A percentile compares a stretch with the other conserved stretches of the same genome.
Conservation (phyloP, 176 grass and related monocot genomes). For the Phoenix roebelenii region DNA sequence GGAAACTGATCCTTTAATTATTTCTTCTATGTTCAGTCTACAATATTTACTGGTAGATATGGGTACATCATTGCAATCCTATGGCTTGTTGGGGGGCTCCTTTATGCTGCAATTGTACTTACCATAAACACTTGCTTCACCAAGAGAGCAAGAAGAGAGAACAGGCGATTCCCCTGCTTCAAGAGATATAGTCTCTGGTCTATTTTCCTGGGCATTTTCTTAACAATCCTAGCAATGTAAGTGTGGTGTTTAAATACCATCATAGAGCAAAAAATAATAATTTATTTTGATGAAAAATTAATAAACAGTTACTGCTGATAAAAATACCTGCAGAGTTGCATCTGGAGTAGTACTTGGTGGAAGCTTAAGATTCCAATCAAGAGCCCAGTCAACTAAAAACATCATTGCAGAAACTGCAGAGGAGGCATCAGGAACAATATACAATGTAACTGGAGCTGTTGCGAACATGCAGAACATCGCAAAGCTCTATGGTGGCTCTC, state of each 20-base stretch:
- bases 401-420: constrained; percentile 43
- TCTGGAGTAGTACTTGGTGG: constrained; percentile 38
- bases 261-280: too few relatives aligned
- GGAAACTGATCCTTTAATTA: constrained; percentile 7
- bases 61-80: constrained; percentile 63
- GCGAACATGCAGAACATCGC: constrained; percentile 52
- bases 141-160: constrained; percentile 21
- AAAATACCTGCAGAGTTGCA: constrained; percentile 34
- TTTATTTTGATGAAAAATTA: too few relatives aligned
- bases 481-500: constrained; percentile 26
- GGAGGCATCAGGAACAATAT: constrained; percentile 49
- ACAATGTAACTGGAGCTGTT: constrained; percentile 58
- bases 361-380: constrained; percentile 51
- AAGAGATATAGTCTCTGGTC: constrained; percentile 29
- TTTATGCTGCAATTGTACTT: constrained; percentile 17
- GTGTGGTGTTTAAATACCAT: not conserved
- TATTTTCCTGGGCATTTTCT: constrained; percentile 39
- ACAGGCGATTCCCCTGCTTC: constrained; percentile 23
- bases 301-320: too few relatives aligned
- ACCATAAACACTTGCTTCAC: constrained; percentile 35
- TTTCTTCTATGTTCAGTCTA: constrained; percentile 61
- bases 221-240: constrained; percentile 64
- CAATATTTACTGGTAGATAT: constrained; percentile 75
- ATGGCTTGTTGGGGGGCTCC: constrained; percentile 54
- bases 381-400: constrained; percentile 48